Evolutionary conservation across 345 rosid genomes (phyloP).

Genomic region (Carallia pectinifolia): DNA sequence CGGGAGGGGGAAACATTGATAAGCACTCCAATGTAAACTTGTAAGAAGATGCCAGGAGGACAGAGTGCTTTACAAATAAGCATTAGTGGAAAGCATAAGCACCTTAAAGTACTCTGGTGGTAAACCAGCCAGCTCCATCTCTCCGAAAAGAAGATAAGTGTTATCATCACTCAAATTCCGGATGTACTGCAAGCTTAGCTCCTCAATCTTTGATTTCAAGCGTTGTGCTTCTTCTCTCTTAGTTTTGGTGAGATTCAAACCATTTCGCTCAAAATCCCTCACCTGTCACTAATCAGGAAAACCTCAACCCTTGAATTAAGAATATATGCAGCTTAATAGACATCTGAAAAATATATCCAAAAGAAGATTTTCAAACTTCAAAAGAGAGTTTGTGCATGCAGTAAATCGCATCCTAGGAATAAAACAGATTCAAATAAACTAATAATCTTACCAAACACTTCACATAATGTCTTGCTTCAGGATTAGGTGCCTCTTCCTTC

Average conservation of each 20-base stretch:
- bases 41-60: too few species aligned
- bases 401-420: background rate
- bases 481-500: slow-evolving; percentile 52
- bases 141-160: slow-evolving; percentile 59
- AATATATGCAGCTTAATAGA: slow-evolving; percentile 12
- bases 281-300: slow-evolving; percentile 87
- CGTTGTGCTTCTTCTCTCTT: slow-evolving; percentile 81
- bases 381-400: background rate
- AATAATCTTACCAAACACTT: slow-evolving; percentile 74
- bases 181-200: slow-evolving; percentile 64
- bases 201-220: slow-evolving; percentile 66
- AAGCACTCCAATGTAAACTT: too few species aligned
- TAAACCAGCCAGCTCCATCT: slow-evolving; percentile 71
- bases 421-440: slow-evolving; percentile 7
- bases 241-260: slow-evolving; percentile 72
- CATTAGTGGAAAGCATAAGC: background rate
- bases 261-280: slow-evolving; percentile 84
- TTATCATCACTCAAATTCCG: slow-evolving; percentile 70
- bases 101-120: slow-evolving; percentile 81
- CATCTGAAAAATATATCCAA: background rate
- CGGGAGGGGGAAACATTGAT: too few species aligned
- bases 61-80: too few species aligned
- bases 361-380: background rate
- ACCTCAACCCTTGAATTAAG: slow-evolving; percentile 37
- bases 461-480: slow-evolving; percentile 61